Base-by-base conservation (phyloP, 2,329 filamentous ascomycete species). In the Cladosporium sp. region DNA sequence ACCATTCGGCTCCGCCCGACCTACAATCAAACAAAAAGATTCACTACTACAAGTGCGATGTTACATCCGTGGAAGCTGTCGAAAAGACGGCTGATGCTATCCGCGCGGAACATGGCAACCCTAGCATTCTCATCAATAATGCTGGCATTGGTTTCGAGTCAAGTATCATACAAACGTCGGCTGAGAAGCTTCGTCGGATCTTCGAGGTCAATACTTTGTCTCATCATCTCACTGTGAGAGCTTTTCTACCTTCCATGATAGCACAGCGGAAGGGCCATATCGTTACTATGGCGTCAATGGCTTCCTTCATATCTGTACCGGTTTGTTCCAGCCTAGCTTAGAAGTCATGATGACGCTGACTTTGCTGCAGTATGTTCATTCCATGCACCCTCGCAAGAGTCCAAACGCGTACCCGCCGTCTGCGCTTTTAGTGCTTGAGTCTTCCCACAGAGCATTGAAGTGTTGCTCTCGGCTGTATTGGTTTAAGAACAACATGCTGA, bases 281-380 rank as follows among this genome's bases (percentile, higher is more conserved):
- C 25, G 69, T 83, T 9, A 79, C 77, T 0, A 69, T 82, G 11
- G 78, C 79, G 2, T 78, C 73, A 51, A 68, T 75, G 58, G 76
- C 76, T 8, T 75, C 72, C 29, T 80, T 76, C 57, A 51, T 77
- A 16, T 32, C 45, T 7, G 45, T 18, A 13, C 36, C 45, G 45
- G 43, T 47, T 3, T 38, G 43, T 47, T 18, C 3, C 9, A 30
- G n/a, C 4, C 50, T 74, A 29, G 13, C 6, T 7, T 13, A n/a
- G 22, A 42, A 70, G 50, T 42, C 19, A 4, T 33, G 18, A 5
- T 4, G 13, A 18, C 15, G 22, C 43, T 46, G 18, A 46, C 43
- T 7, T 32, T 18, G 7, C 6, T 9, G 20, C 22, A 46, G 43
- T 46, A 46, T 38, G 43, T 27, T 27, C 22, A 5, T 70, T 76